Evolutionary conservation across 768 basidiomycete genomes (phyloP), one percentile per base, ranked within the genome.

Genomic region (Mycena maculata): DNA sequence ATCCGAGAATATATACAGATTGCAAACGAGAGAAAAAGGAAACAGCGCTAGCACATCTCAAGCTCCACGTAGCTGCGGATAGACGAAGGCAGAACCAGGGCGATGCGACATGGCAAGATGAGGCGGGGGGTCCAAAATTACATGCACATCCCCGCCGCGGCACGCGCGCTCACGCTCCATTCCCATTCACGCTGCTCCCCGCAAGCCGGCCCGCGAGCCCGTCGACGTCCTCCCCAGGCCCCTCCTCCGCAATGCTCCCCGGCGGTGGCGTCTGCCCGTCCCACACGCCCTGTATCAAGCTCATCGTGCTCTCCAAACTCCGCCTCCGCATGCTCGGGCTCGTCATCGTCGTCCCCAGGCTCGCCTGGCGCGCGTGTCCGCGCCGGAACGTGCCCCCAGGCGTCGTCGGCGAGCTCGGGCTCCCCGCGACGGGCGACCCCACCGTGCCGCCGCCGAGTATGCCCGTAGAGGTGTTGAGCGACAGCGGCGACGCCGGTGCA

Each of bases 301-400:
- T 91, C 85, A 96, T 95, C 57, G 98, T 99, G 77, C 92, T 96
- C 84, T 98, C 97, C 77, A 99, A 78, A 76, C 93, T 95, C 77
- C 97, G 83, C 79, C 97, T 84, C 70, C 98, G 83, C 54, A 92
- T 99, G 77, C 94, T 96, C 16, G 98, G 97, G 74, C 92, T 93
- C 55, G 96, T 97, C 89, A 91, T 92, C 70, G 96, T 98, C 70
- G 97, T 98, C 4, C 97, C 97, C 68, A 98, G 78, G 75, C 94
- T 96, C 55, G 91, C 89, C 73, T 92, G 89, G 47, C 94, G 85
- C 3, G 85, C 85, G 71, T 93, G 92, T 16, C 92, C 89, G 42
- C 92, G 88, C 67, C 86, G 87, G 85, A 89, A 91, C 9, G 87
- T 85, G 39, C 73, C 77, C 27, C 76, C 77, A 11, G 89, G 85